phyloP scores from a whole-genome alignment of 1,284 basidiomycete species.

The Sparassis latifolia region DNA sequence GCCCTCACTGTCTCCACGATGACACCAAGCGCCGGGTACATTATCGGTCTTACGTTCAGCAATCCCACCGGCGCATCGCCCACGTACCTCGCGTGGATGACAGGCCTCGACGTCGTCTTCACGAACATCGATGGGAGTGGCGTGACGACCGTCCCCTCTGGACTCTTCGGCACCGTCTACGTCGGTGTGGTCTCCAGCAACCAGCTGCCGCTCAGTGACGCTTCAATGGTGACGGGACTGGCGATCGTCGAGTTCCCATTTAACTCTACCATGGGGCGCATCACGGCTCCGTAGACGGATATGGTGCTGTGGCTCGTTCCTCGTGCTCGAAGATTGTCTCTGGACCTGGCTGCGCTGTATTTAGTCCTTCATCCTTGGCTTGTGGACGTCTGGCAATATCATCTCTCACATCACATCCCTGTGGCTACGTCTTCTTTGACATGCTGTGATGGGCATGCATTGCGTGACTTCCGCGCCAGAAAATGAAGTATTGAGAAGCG shows the following conservation, averaged over 20 bases:
- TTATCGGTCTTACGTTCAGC: constrained; percentile 21
- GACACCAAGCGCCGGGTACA: constrained; percentile 19
- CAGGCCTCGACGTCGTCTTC: constrained; percentile 12
- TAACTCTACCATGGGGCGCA: constrained; percentile 3
- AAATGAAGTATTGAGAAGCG: too few species aligned
- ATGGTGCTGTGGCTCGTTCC: too few species aligned
- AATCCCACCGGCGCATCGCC: constrained; percentile 5
- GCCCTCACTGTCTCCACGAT: constrained; percentile 22
- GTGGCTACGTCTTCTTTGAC: too few species aligned
- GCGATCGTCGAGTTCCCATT: constrained; percentile 14
- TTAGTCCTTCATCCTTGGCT: too few species aligned
- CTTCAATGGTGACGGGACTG: constrained; percentile 12
- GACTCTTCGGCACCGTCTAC: constrained; percentile 14
- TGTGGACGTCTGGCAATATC: too few species aligned
- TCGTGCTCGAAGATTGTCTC: too few species aligned
- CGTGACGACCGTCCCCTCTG: constrained; percentile 14
- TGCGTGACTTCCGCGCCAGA: too few species aligned
- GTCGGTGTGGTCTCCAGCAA: constrained; percentile 15
- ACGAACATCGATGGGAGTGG: constrained; percentile 9
- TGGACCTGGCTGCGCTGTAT: too few species aligned
- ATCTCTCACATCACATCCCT: too few species aligned
- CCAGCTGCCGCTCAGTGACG: constrained; percentile 6
- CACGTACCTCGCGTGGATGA: constrained; percentile 14
- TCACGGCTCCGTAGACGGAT: too few species aligned
- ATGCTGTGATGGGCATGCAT: too few species aligned